phyloP scores from a whole-genome alignment of 176 grass and related monocot genomes.

The Guadua angustifolia region DNA sequence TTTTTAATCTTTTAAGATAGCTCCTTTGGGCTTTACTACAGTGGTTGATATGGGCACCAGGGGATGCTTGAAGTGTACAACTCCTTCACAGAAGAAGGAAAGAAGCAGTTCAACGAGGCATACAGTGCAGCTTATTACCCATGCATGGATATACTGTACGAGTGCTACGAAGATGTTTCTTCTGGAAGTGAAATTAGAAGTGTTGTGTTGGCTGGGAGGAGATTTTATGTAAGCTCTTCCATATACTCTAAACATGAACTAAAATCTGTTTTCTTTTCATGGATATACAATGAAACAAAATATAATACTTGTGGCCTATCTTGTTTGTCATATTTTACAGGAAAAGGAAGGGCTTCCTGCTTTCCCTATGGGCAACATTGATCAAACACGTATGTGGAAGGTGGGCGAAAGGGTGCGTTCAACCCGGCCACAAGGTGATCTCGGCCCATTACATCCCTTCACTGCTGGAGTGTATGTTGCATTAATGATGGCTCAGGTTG shows the following conservation, averaged over 20 bases:
- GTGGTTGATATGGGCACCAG: conserved; percentile 26
- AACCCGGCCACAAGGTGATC: conserved; percentile 61
- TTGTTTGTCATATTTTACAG: conserved; percentile 33
- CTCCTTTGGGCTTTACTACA: neutral
- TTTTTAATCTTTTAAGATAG: neutral
- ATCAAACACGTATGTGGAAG: conserved; percentile 87
- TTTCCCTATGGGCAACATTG: conserved; percentile 82
- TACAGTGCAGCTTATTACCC: conserved; percentile 80
- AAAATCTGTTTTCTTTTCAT: conserved; percentile 3
- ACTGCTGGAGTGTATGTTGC: conserved; percentile 85
- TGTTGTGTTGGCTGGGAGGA: conserved; percentile 74
- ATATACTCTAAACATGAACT: neutral
- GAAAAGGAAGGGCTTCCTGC: conserved; percentile 89
- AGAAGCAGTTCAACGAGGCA: conserved; percentile 69
- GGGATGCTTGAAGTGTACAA: conserved; percentile 85
- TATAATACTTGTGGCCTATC: neutral
- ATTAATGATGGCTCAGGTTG: conserved; percentile 93
- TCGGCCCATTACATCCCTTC: conserved; percentile 72
- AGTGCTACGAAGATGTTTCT: conserved; percentile 82
- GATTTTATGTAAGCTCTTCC: conserved; percentile 65
- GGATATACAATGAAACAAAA: neutral
- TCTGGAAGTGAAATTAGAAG: conserved; percentile 82
- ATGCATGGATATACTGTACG: conserved; percentile 81
- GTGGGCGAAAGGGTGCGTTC: conserved; percentile 77
- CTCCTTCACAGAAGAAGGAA: conserved; percentile 69